Base-by-base conservation (phyloP, 257 asterid genomes). In the Euphrasia confusa region DNA sequence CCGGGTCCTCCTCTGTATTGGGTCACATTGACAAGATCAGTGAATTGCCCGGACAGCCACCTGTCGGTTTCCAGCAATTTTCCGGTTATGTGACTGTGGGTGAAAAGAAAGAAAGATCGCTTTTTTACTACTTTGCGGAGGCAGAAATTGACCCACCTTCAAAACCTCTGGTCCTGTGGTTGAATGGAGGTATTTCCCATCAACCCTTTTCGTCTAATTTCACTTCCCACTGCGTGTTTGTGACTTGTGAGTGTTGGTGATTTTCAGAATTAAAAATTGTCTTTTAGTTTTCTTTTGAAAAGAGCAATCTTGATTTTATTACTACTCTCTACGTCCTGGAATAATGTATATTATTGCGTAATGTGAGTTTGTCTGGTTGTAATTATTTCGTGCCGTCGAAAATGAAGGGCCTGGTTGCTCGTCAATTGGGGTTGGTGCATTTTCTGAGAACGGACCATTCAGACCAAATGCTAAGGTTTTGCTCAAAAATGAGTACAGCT, bases 361-460 rank as follows among this genome's bases (percentile, higher is more conserved):
- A n/a, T n/a, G 24, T 21, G 24, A 21, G 24, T 21, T 21, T 21
- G 24, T 21, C 24, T 21, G 24, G 39, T 1, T 32, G 14, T 71
- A 39, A 53, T 68, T 58, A 8, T 30, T 72, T 1, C 24, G 24
- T 21, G 24, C n/a, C n/a, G 24, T 21, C 24, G 24, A 21, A 21
- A 21, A 21, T 21, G 74, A 71, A 84, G 93, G 94, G 55, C 94
- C 89, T 64, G 89, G 94, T 21, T 85, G 94, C 30, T 85, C 94
- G 58, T 85, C 89, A 28, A 73, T 82, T 75, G 94, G 94, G 15
- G 87, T 85, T 67, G 94, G 94, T 53, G 94, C 89, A 71, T 85
- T 85, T 63, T 85, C 89, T 72, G 89, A 85, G 79, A 82, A 85
- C 75, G 94, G 94, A 28, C 89, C 94, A 39, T 82, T 85, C 58